Conservation (phyloP, 2,329 filamentous ascomycete species). For the Helotiales sp. region DNA sequence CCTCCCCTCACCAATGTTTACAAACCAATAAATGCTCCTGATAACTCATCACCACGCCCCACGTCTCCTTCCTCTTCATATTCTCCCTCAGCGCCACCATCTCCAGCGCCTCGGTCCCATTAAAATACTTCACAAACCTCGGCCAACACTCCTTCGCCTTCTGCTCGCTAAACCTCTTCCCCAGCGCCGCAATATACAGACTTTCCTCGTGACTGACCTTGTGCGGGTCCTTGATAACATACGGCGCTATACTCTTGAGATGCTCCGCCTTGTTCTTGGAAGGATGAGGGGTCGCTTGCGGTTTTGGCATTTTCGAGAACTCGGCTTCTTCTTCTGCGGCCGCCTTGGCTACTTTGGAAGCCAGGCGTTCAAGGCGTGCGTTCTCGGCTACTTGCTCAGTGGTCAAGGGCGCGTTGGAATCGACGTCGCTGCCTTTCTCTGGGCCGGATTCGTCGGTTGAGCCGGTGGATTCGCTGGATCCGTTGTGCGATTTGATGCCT, state of each 20-base stretch:
- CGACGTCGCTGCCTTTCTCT: conserved; percentile 31
- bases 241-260: conserved; percentile 61
- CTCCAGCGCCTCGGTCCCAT: conserved; percentile 84
- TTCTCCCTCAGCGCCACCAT: conserved; percentile 84
- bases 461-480: conserved; percentile 28
- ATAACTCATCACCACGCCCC: conserved; percentile 67
- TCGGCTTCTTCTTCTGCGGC: conserved; percentile 48
- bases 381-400: conserved; percentile 63
- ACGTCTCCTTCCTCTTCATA: conserved; percentile 83
- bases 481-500: conserved; percentile 33
- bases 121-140: conserved; percentile 79
- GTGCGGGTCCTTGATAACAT: conserved; percentile 78
- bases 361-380: conserved; percentile 64
- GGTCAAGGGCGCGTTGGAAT: conserved; percentile 46
- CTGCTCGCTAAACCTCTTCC: conserved; percentile 50
- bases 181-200: conserved; percentile 69
- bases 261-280: conserved; percentile 62
- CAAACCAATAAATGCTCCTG: conserved; percentile 70
- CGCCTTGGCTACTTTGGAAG: conserved; percentile 58
- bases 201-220: conserved; percentile 80
- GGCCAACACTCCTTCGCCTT: conserved; percentile 72
- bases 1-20: conserved; percentile 65
- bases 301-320: conserved; percentile 44
- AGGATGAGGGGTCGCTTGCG: conserved; percentile 58
- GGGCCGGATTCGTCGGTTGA: conserved; percentile 34